Base-by-base conservation (phyloP, 2,329 filamentous ascomycete genomes). In the Paraphaeosphaeria sporulosa region DNA sequence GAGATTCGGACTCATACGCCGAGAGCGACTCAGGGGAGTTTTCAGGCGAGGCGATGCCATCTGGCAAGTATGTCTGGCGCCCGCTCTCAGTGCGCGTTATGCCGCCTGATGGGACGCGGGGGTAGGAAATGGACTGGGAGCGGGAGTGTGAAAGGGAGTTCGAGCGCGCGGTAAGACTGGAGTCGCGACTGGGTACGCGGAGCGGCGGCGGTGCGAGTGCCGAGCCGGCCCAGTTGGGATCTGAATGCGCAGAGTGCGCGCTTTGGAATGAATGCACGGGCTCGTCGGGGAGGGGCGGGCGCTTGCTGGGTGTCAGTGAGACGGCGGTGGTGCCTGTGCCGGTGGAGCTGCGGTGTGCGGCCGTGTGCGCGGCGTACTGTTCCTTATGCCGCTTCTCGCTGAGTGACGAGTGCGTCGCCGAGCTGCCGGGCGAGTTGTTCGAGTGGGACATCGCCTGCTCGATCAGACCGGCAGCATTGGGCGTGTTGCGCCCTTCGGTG, bases 11-110 rank as follows among this genome's bases (percentile, higher is more conserved):
- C 4, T 32, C 4, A 8, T 32, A 6, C 8, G 4, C 30, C 30
- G 27, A 30, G 8, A 8, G 27, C 27, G 27, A 30, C 27, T n/a
- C n/a, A n/a, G n/a, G n/a, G n/a, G n/a, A n/a, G n/a, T 27, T 27
- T 27, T 27, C 25, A 3, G 3, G 25, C 25, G 25, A 6, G 25
- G 25, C 30, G 8, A 56, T 30, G 1, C 62, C 63, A 34, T 66
- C 63, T 0, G 62, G 58, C 3, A 63, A 9, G 42, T n/a, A n/a
- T n/a, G n/a, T n/a, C n/a, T n/a, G n/a, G n/a, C n/a, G n/a, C n/a
- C n/a, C n/a, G n/a, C n/a, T n/a, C n/a, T 68, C 62, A 21, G 60
- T 63, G n/a, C 44, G 60, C 60, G 25, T 58, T 64, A 1, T 12
- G 30, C 30, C 48, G 30, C 3, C 56, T 6, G 34, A 58, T 54